These are phyloP conservation scores for Eimeria praecox DNA, from an alignment of 169 alveolate genomes.

Conservation along the genomic window DNA sequence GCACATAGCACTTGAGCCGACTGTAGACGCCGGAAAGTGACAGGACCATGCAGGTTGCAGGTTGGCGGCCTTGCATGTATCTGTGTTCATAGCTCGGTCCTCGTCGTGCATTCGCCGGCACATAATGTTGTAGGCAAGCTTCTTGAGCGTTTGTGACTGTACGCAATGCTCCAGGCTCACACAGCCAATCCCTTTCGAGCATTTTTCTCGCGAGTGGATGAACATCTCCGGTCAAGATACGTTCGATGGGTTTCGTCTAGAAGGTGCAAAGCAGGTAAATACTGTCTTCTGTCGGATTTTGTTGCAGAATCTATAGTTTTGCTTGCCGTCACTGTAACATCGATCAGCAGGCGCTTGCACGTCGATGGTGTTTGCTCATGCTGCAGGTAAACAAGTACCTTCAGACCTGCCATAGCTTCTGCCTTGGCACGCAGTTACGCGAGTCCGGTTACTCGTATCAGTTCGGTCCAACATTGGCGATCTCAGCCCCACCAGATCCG, in stretches of 20 bases:
- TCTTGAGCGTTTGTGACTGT: neutral
- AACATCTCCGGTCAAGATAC: conserved; percentile 93
- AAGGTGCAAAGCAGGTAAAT: conserved; percentile 89
- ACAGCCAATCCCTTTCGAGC: conserved; percentile 81
- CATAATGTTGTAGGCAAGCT: neutral
- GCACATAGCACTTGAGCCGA: neutral
- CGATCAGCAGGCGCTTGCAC: neutral
- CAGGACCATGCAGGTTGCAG: neutral
- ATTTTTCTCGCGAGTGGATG: conserved; percentile 91
- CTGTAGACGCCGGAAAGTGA: neutral
- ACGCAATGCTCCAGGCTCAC: conserved; percentile 49
- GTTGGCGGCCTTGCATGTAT: neutral
- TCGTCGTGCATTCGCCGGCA: neutral
- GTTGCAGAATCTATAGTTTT: neutral
- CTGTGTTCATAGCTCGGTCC: neutral
- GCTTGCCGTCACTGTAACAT: neutral
- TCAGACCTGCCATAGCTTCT: conserved; percentile 92
- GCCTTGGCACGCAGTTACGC: conserved; percentile 90
- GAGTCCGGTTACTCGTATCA: conserved; percentile 91
- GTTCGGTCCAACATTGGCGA: conserved; percentile 93
- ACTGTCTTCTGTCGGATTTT: neutral
- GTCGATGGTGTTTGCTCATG: neutral
- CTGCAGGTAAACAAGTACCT: conserved; percentile 87
- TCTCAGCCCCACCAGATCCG: conserved; percentile 84
- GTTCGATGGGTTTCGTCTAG: conserved; percentile 95